Evolutionary conservation across 225 moss, liverwort and hornwort species (phyloP).

Genomic region (Physcomitrellopsis africana): DNA sequence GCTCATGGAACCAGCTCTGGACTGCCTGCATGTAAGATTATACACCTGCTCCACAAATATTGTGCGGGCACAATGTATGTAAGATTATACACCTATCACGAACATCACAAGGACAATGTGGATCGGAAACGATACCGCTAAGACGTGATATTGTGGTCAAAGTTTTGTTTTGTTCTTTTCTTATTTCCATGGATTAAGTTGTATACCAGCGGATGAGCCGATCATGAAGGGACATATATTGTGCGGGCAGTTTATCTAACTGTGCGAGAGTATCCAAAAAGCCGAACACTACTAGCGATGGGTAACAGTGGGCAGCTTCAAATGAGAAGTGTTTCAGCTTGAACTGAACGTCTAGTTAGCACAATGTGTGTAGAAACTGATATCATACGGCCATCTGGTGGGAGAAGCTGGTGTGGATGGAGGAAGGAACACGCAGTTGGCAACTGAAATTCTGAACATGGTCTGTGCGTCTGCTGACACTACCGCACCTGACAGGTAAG

Average conservation of each 20-base stretch:
- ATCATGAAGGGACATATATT: too few species aligned
- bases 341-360: conserved; percentile 12
- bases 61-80: background rate
- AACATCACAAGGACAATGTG: too few species aligned
- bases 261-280: too few species aligned
- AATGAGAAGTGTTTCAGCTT: background rate
- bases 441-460: conserved; percentile 76
- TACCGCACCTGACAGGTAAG: conserved; percentile 68
- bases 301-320: background rate
- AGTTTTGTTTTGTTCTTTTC: too few species aligned
- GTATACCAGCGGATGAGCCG: too few species aligned
- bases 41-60: background rate
- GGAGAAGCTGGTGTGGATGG: conserved; percentile 89
- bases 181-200: too few species aligned
- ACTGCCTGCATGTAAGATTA: conserved; percentile 75
- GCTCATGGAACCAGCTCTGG: conserved; percentile 83
- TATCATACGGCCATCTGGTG: conserved; percentile 83
- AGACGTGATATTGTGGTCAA: too few species aligned
- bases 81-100: too few species aligned
- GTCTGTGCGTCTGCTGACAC: conserved; percentile 78
- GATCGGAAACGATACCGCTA: too few species aligned
- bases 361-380: conserved; percentile 66
- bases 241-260: too few species aligned
- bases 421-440: conserved; percentile 72
- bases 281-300: too few species aligned